Conservation (phyloP, 2,329 filamentous ascomycete species). For the Pseudogymnoascus sp. region DNA sequence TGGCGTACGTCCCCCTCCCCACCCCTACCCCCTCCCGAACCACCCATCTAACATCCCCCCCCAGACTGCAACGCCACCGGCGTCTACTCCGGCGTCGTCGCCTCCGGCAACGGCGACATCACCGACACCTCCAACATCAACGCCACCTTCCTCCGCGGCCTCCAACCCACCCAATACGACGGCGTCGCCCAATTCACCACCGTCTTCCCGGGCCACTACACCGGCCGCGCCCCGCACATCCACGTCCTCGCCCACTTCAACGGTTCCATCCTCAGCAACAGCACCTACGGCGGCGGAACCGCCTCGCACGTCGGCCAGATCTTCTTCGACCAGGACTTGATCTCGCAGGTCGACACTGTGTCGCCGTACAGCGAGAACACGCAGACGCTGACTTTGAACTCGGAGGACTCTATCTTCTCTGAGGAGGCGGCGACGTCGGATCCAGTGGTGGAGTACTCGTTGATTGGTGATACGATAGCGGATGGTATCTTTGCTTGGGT, state of each 20-base stretch:
- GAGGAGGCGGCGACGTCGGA: conserved; percentile 39
- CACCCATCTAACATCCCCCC: conserved; percentile 8
- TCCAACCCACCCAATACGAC: conserved; percentile 32
- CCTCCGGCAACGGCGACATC: conserved; percentile 34
- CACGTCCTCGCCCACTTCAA: conserved; percentile 38
- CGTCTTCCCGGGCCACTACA: conserved; percentile 36
- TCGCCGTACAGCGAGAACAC: conserved; percentile 39
- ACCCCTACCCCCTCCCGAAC: conserved; percentile 13
- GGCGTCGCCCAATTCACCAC: conserved; percentile 34
- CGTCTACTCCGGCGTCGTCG: conserved; percentile 39
- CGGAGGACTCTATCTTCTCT: conserved; percentile 38
- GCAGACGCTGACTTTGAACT: conserved; percentile 38
- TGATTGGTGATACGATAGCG: conserved; percentile 41
- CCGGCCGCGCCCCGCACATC: conserved; percentile 37
- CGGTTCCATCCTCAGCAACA: conserved; percentile 24
- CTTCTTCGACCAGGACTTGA: conserved; percentile 54
- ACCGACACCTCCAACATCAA: conserved; percentile 20
- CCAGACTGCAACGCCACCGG: conserved; percentile 34
- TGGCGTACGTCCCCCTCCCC: conserved; percentile 32
- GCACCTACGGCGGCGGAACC: conserved; percentile 40
- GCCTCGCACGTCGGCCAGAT: conserved; percentile 53
- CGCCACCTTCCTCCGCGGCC: conserved; percentile 31
- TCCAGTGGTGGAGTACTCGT: conserved; percentile 47
- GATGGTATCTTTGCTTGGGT: conserved; percentile 50
- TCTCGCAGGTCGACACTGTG: conserved; percentile 39